Base-by-base conservation (phyloP, 2,329 filamentous ascomycete genomes). In the Helminthosporium solani region DNA sequence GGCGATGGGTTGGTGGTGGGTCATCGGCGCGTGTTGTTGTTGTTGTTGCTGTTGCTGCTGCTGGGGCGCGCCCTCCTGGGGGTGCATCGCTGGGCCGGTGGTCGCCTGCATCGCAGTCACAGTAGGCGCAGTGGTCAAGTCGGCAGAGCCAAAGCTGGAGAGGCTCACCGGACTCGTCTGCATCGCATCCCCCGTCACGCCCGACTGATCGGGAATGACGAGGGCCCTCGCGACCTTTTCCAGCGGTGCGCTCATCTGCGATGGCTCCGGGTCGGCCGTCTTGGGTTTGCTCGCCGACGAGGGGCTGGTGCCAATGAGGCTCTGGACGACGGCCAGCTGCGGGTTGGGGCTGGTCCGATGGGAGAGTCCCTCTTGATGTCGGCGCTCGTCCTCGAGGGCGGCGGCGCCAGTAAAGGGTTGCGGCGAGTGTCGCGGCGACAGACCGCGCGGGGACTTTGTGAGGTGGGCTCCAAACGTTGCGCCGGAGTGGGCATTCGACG, bases 141-240 rank as follows among this genome's bases (percentile, higher is more conserved):
- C 79, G 14, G 73, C 62, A 20, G 79, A 76, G 34, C 74, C 78
- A 57, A 80, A 79, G 53, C 78, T 79, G 8, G 75, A 76, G 42
- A 78, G 64, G 59, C 78, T 81, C 33, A 75, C 73, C 6, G 79
- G 74, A 56, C 76, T 80, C 27, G 75, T 73, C 57, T 82, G 77
- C 50, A 76, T 70, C 49, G 65, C 70, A 33, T 76, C 73, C 42
- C 73, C 63, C 14, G 66, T 68, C 42, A 68, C 60, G 23, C 56
- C 60, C 31, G 46, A 53, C 33, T 65, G 58, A 27, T 79, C 75
- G 18, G 76, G 72, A 8, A 80, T 75, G 23, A 74, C 72, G 47
- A 79, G 73, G 38, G 73, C 71, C 57, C 78, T 75, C 4, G 73
- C 72, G 5, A 68, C 71, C 52, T 73, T 72, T 20, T 73, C 71